Evolutionary conservation across 2,329 filamentous ascomycete genomes (phyloP), one percentile per base, ranked within the genome.

Genomic region (Scedosporium boydii): DNA sequence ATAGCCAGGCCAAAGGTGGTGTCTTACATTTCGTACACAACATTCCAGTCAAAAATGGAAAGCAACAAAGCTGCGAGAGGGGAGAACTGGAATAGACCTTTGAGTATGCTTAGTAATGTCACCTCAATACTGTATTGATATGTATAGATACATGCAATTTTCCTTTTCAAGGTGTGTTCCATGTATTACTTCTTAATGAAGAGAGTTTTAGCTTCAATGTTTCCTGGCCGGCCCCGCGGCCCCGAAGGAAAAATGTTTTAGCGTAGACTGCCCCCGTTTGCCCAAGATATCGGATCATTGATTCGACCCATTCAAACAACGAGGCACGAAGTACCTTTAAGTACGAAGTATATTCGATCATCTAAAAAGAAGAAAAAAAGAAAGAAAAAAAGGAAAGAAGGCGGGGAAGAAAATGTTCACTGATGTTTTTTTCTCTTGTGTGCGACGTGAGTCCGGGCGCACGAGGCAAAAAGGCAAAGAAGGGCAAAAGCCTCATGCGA

Each of bases 191-290:
- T 38, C 34, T 3, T 1, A 4, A 9, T 4, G 10, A 12, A 12
- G 34, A 12, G 10, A 12, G 34, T 38, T 38, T 38, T 38, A 14
- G n/a, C 23, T 27, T 23, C 18, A 14, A 23, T 23, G 51, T 55
- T 55, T 55, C 51, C 51, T 27, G 23, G 18, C 18, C 18, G 23
- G 51, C 51, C 51, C 51, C 51, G 29, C 51, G 29, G 5, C 23
- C 16, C 51, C 23, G 51, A 55, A 55, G 51, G 18, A 55, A 55
- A 48, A 55, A 55, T 55, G 51, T 55, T 55, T 55, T 55, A 55
- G 51, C 51, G 51, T 21, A 55, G 23, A 27, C 18, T 55, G 51
- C 51, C 51, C 51, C 51, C 23, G 27, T 29, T 23, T 12, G 9
- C 51, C 51, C 51, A 55, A 55, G 51, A n/a, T 18, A 29, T 27